Base-by-base conservation (phyloP, 2,329 filamentous ascomycete species). In the Periconia sp. region DNA sequence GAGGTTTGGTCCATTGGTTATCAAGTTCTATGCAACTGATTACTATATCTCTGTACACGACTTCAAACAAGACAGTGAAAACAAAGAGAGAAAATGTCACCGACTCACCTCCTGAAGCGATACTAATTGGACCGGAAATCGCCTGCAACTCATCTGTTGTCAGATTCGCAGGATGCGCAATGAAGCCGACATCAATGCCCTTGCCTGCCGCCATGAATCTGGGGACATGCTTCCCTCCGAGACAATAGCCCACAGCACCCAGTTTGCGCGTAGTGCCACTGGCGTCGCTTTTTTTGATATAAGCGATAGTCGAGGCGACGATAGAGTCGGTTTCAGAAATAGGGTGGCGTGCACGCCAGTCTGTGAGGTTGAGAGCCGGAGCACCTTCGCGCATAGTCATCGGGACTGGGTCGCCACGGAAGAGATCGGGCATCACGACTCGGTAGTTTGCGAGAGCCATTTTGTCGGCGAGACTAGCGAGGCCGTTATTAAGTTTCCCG, bases 211-310 rank as follows among this genome's bases (percentile, higher is more conserved):
- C 75, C 3, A 82, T 80, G 75, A 86, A 85, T 31, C 89, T 85
- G 47, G 82, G 79, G 33, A 90, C 84, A 71, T 89, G 92, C 83
- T 89, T 90, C 51, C 81, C 88, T 45, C 88, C 88, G 59, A 90
- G 88, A 74, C 88, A 91, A 74, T 91, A 91, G 0, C 88, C 88
- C 0, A 85, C 82, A 17, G 78, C 81, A 3, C 82, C 88, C 42
- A 91, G 74, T 58, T 81, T 83, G 66, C 81, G 83, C 11, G 33
- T 5, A 37, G 3, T 5, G 48, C 81, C 55, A 15, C 63, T 59
- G 35, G 65, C 75, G 45, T 83, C 77, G 53, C 80, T 77, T 56
- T n/a, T 11, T 11, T 37, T 81, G 49, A 90, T 69, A 53, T 82
- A 80, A 69, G 84, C 81, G 65, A 88, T 79, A 45, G 77, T 78